Conservation (phyloP, 176 grass and related monocot species). For the Eleusine indica region DNA sequence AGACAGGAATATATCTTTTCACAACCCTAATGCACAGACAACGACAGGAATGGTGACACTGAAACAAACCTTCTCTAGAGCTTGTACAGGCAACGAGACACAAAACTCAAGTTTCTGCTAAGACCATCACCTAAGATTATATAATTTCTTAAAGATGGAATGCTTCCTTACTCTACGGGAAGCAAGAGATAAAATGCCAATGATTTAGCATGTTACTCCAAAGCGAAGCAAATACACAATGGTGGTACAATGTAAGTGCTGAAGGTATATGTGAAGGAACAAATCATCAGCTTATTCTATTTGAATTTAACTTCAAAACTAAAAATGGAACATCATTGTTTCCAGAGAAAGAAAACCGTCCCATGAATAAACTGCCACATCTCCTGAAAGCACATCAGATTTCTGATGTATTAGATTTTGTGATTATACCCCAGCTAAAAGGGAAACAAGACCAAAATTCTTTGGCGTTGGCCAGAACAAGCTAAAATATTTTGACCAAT, state of each 20-base stretch:
- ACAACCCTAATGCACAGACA: neutral
- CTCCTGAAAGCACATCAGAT: neutral
- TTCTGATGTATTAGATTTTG: neutral
- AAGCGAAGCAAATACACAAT: neutral
- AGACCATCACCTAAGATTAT: slow-evolving; percentile 13
- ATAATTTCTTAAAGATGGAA: slow-evolving; percentile 7
- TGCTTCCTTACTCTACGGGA: neutral
- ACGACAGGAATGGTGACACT: neutral
- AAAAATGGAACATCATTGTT: neutral
- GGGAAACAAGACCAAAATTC: neutral
- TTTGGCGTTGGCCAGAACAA: too few relatives aligned
- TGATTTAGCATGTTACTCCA: neutral
- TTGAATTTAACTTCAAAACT: neutral
- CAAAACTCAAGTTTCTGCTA: slow-evolving; percentile 10
- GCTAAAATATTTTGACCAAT: neutral
- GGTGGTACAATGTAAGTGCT: neutral
- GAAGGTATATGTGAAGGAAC: slow-evolving; percentile 1
- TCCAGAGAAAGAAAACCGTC: neutral
- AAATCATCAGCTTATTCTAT: slow-evolving; percentile 8
- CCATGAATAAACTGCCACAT: slow-evolving; percentile 5
- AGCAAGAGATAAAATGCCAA: neutral
- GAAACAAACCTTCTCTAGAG: slow-evolving; percentile 23
- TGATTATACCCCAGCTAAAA: neutral
- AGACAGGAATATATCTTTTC: slow-evolving; percentile 28
- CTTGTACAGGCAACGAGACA: slow-evolving; percentile 3